A percentile compares a stretch with the other conserved stretches of the same genome.
Conservation (phyloP, 805 yeast genomes). For the Blastobotrys robertii region DNA sequence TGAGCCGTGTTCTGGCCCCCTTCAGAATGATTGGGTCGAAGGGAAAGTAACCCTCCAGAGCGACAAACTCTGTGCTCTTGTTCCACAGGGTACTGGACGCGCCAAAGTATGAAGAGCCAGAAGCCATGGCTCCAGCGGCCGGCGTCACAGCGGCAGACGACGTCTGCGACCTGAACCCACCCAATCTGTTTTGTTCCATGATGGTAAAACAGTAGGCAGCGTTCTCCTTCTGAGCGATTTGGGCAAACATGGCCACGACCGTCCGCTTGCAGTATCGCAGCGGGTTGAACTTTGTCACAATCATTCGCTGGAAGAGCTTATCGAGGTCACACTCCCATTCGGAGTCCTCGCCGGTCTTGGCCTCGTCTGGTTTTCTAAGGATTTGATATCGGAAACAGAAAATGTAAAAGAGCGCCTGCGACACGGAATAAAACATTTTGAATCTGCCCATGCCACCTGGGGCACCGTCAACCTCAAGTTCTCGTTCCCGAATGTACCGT, state of each 20-base stretch:
- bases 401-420: conserved; percentile 82
- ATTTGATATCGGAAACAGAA: conserved; percentile 77
- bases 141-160: conserved; percentile 18
- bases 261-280: conserved; percentile 88
- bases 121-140: conserved; percentile 7
- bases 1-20: conserved; percentile 44
- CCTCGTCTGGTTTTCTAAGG: conserved; percentile 35
- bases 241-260: conserved; percentile 88
- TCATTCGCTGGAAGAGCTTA: conserved; percentile 75
- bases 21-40: conserved; percentile 83
- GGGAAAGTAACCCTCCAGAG: conserved; percentile 91
- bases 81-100: conserved; percentile 23
- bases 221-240: conserved; percentile 79
- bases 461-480: conserved; percentile 58
- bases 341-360: conserved; percentile 20
- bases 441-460: conserved; percentile 82
- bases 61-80: conserved; percentile 73
- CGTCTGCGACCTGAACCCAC: conserved; percentile 22
- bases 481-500: conserved; percentile 74
- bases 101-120: conserved; percentile 31
- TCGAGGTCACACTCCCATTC: conserved; percentile 75
- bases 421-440: conserved; percentile 79
- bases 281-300: conserved; percentile 86
- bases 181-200: conserved; percentile 80
- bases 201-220: conserved; percentile 90